These are phyloP conservation scores for Plasmodium gaboni DNA, from an alignment of 169 alveolate species.

Conservation along the genomic window DNA sequence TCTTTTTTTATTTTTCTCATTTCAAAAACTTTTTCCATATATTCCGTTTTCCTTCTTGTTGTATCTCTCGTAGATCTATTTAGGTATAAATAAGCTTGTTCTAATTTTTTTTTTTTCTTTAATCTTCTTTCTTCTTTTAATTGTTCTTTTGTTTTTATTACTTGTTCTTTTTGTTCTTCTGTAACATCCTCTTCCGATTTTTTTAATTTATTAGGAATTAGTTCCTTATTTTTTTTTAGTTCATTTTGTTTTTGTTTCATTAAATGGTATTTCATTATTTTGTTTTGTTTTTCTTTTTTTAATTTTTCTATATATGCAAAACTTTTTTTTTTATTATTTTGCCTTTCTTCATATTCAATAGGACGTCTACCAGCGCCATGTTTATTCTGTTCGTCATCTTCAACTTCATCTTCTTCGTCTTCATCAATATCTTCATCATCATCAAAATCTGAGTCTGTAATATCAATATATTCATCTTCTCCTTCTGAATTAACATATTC, in stretches of 20 bases:
- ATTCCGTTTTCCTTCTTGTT: conserved; percentile 68
- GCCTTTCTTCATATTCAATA: conserved; percentile 23
- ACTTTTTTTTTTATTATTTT: conserved; percentile 48
- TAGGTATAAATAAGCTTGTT: conserved; percentile 11
- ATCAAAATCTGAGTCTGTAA: conserved; percentile 89
- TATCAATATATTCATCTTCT: conserved; percentile 87
- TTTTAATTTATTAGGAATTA: not conserved
- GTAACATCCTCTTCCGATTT: not conserved
- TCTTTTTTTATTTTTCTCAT: conserved; percentile 75
- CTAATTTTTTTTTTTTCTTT: conserved; percentile 36
- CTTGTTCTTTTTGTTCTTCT: conserved; percentile 1
- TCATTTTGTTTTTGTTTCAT: conserved; percentile 52
- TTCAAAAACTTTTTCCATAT: conserved; percentile 62
- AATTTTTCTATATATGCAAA: conserved; percentile 53
- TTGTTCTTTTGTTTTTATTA: not conserved
- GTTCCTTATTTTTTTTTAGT: conserved; percentile 1
- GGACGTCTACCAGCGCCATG: too few relatives aligned
- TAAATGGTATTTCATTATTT: conserved; percentile 16
- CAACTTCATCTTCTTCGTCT: conserved; percentile 70
- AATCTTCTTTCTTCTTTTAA: conserved; percentile 13
- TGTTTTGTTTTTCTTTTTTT: conserved; percentile 45
- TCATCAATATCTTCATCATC: conserved; percentile 81
- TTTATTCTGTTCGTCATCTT: conserved; percentile 13
- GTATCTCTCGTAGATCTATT: conserved; percentile 74
- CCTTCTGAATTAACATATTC: conserved; percentile 91